phyloP scores from a whole-genome alignment of 345 rosid species.

The Ricinus communis region DNA sequence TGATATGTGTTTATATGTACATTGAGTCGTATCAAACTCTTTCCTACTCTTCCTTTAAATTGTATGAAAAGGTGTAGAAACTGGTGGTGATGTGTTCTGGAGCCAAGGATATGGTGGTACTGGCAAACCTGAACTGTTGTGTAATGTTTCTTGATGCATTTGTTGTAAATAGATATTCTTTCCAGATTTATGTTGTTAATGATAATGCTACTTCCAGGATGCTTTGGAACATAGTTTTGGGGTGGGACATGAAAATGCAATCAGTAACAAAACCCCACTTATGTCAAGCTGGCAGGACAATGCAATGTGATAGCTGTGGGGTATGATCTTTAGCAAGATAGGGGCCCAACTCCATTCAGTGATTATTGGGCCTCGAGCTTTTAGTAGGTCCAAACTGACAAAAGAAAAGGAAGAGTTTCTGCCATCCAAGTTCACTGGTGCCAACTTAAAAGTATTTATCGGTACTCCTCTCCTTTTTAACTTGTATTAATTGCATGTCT shows the following conservation, averaged over 20 bases:
- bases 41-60: slow-evolving; percentile 1
- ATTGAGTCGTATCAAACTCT: slow-evolving; percentile 19
- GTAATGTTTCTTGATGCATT: slow-evolving; percentile 27
- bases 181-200: slow-evolving; percentile 5
- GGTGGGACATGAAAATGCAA: too few species aligned
- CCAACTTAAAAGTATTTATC: background rate
- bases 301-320: too few species aligned
- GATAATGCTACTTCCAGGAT: background rate
- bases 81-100: slow-evolving; percentile 18
- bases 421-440: too few species aligned
- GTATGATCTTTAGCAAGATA: too few species aligned
- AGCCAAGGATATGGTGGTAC: slow-evolving; percentile 17
- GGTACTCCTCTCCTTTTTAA: too few species aligned
- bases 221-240: background rate
- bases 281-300: too few species aligned
- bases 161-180: slow-evolving; percentile 48
- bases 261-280: too few species aligned
- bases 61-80: slow-evolving; percentile 19
- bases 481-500: too few species aligned
- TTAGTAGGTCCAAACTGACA: too few species aligned
- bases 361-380: too few species aligned
- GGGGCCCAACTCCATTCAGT: too few species aligned
- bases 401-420: too few species aligned
- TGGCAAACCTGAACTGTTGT: slow-evolving; percentile 26
- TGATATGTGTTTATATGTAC: slow-evolving; percentile 44